A percentile compares a stretch with the other conserved stretches of the same genome.
Conservation (phyloP, 345 rosid genomes). For the Boechera divaricarpa region DNA sequence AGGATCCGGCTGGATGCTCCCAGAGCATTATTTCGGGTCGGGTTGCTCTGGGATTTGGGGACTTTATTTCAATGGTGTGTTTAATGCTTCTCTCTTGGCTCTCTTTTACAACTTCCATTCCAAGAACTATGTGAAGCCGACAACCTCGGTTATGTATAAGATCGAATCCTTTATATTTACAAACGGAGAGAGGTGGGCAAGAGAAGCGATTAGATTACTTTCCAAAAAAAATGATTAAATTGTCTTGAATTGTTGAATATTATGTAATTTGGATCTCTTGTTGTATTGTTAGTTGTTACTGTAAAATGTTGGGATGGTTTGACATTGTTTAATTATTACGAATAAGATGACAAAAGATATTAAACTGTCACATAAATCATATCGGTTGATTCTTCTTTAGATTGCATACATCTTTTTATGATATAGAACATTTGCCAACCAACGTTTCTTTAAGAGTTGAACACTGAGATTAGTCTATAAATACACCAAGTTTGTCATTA, state of each 20-base stretch:
- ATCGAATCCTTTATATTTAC: not conserved
- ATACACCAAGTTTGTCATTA: not conserved
- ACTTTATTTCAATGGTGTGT: slow-evolving; percentile 62
- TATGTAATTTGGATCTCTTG: not conserved
- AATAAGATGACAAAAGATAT: slow-evolving; percentile 14
- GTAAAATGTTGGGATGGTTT: not conserved
- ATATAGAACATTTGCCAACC: not conserved
- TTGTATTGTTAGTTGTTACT: not conserved
- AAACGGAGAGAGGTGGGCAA: not conserved
- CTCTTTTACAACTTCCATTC: slow-evolving; percentile 66
- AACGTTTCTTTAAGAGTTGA: not conserved
- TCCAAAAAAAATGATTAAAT: not conserved
- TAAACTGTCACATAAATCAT: not conserved
- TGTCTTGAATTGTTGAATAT: not conserved
- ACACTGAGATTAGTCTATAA: not conserved
- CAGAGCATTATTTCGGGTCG: slow-evolving; percentile 50
- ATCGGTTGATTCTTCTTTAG: not conserved
- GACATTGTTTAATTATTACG: not conserved
- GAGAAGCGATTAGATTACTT: not conserved
- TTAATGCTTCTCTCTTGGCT: slow-evolving; percentile 66
- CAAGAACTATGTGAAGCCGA: slow-evolving; percentile 52
- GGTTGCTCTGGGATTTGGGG: slow-evolving; percentile 78
- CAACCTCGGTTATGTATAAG: not conserved
- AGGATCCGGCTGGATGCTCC: slow-evolving; percentile 53
- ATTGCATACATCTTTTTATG: not conserved